phyloP scores from a whole-genome alignment of 495 filamentous ascomycete genomes.

The Tuber borchii region DNA sequence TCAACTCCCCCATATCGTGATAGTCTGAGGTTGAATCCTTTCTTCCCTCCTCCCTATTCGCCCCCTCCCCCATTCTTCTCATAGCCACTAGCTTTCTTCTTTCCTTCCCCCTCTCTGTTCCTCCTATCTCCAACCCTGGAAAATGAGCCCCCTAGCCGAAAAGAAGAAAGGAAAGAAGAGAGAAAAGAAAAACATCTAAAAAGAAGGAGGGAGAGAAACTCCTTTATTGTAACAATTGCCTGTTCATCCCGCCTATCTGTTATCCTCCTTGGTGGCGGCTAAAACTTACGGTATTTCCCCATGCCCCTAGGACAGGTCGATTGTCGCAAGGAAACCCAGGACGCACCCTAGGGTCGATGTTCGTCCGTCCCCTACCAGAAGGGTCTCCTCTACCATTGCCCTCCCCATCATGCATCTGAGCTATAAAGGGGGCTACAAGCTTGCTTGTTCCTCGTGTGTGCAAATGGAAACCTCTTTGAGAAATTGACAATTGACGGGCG shows the following conservation, averaged over 20 bases:
- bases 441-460: neutral
- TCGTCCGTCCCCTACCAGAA: neutral
- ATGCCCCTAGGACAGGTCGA: neutral
- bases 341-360: neutral
- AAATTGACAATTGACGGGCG: neutral
- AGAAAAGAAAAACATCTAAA: neutral
- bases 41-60: neutral
- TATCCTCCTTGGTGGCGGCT: neutral
- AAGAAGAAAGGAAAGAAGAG: neutral
- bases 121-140: neutral
- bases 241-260: neutral
- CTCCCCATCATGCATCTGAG: neutral
- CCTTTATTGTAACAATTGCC: neutral
- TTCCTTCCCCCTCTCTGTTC: neutral
- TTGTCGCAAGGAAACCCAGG: neutral
- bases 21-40: neutral
- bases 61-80: neutral
- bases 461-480: neutral
- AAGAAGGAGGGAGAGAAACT: neutral
- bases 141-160: neutral
- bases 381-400: neutral
- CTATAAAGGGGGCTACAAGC: neutral
- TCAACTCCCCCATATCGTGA: neutral
- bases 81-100: neutral
- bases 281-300: neutral